Evolutionary conservation across 495 filamentous ascomycete species (phyloP).

Genomic region (Bryoglossum gracile): DNA sequence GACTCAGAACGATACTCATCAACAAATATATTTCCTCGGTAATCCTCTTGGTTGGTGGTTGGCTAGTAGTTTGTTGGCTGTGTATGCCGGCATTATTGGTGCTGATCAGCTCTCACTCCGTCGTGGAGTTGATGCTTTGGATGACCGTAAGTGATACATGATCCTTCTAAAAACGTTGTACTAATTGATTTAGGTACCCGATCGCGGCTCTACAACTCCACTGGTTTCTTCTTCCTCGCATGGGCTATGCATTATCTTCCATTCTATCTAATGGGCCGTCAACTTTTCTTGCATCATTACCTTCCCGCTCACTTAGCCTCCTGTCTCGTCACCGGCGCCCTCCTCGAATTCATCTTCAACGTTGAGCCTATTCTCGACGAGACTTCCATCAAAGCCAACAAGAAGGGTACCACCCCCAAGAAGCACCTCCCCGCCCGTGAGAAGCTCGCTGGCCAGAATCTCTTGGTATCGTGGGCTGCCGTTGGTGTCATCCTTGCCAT

Average conservation of each 20-base stretch:
- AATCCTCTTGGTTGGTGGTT: conserved; percentile 99
- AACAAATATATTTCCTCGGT: conserved; percentile 98
- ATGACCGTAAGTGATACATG: conserved; percentile 66
- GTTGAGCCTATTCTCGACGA: conserved; percentile 60
- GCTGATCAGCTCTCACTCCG: conserved; percentile 90
- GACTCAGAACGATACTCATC: conserved; percentile 92
- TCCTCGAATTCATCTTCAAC: conserved; percentile 95
- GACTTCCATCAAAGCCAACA: conserved; percentile 42
- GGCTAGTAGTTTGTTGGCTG: conserved; percentile 80
- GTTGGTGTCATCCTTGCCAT: conserved; percentile 57
- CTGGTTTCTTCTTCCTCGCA: conserved; percentile 96
- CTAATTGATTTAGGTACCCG: conserved; percentile 63
- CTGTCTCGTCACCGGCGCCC: conserved; percentile 86
- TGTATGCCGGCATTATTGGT: conserved; percentile 85
- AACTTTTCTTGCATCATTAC: conserved; percentile 97
- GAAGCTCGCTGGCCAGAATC: conserved; percentile 70
- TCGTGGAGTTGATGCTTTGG: conserved; percentile 86
- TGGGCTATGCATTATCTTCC: conserved; percentile 98
- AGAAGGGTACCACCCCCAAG: conserved; percentile 38
- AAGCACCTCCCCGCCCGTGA: conserved; percentile 66
- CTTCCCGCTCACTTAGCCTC: conserved; percentile 90
- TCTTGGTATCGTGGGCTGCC: conserved; percentile 73
- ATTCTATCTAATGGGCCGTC: conserved; percentile 95
- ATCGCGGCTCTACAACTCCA: conserved; percentile 92
- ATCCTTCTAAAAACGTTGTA: not conserved